Base-by-base conservation (phyloP, 768 basidiomycete genomes). In the Exidia glandulosa region DNA sequence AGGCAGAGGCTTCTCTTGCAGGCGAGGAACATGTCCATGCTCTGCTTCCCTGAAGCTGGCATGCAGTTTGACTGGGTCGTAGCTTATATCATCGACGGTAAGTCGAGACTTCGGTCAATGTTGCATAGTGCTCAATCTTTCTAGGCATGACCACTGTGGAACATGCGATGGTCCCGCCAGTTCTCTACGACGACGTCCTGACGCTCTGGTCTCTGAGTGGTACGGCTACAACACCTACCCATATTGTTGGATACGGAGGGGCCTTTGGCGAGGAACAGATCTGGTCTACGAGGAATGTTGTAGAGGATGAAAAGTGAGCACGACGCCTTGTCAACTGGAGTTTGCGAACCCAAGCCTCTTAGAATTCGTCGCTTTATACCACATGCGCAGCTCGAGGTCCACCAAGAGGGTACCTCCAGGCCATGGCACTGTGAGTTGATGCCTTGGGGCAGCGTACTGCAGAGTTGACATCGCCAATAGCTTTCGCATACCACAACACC, bases 61-160 rank as follows among this genome's bases (percentile, higher is more conserved):
- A 88, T 88, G 87, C 87, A 86, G 66, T 82, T 76, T 32, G 87
- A 89, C 65, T 89, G 87, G 87, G 85, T 88, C 64, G 69, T 82
- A 63, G 86, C 87, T 0, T 89, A 88, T 64, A 87, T 88, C 57
- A 72, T 87, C 25, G 87, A 89, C 65, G 87, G 87, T 83, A 61
- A 61, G 73, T 62, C n/a, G 25, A 36, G 36, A 34, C 30, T 56
- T 23, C 58, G 27, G 27, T 29, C 16, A 9, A 29, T 29, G 25
- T 6, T 29, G 14, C 10, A 27, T 27, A 27, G 12, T 30, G 27
- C 16, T 54, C n/a, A 6, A 3, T 6, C 19, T 25, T 12, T 27
- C 5, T 7, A 87, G 86, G 86, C 19, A 88, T 87, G 86, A 87
- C 86, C 2, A 88, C 86, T 2, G 72, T 88, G 12, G 86, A 88